Base-by-base conservation (phyloP, 2,329 filamentous ascomycete genomes). In the Aspergillus sp. region DNA sequence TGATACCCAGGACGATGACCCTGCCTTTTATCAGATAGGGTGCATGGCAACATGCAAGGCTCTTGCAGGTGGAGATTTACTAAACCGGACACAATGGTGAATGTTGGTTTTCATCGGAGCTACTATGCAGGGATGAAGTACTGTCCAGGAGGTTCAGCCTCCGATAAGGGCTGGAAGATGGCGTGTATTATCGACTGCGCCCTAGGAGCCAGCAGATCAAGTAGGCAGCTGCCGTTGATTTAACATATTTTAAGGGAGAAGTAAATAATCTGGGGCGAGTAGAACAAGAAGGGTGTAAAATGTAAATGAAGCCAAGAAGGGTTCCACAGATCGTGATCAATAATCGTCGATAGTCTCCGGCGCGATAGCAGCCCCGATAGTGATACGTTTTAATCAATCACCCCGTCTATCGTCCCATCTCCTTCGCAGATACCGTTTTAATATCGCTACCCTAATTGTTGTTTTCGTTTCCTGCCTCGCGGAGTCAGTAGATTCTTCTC, bases 341-440 rank as follows among this genome's bases (percentile, higher is more conserved):
- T 63, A 58, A 63, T 59, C 55, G 55, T 57, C 46, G 61, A 63
- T 63, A 62, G 61, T 59, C 56, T 57, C 55, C 54, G 59, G 44
- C 55, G 58, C 60, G 60, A 62, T 62, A 59, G 48, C 44, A 46
- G 44, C 7, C 44, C 44, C 23, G 56, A 50, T 39, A 59, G 56
- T 56, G 59, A 59, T 61, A 43, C 40, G 25, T 14, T 31, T 56
- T 46, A 58, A 56, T 57, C 54, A 55, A 54, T 54, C 55, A 46
- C 55, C 54, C 54, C 39, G 33, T 49, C 47, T 52, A 57, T 58
- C 39, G 31, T 58, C 33, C 55, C 52, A 45, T 47, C 50, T 43
- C 27, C 43, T 48, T 48, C 46, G 40, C 45, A 14, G 39, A 55
- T 48, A 43, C 40, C 44, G 17, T 55, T 49, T 25, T 33, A 35